Percentiles rank a stretch among this genome's conserved stretches.
These are phyloP conservation scores for Cercospora sesami DNA, from an alignment of 2,329 filamentous ascomycete species.

Conservation along the genomic window DNA sequence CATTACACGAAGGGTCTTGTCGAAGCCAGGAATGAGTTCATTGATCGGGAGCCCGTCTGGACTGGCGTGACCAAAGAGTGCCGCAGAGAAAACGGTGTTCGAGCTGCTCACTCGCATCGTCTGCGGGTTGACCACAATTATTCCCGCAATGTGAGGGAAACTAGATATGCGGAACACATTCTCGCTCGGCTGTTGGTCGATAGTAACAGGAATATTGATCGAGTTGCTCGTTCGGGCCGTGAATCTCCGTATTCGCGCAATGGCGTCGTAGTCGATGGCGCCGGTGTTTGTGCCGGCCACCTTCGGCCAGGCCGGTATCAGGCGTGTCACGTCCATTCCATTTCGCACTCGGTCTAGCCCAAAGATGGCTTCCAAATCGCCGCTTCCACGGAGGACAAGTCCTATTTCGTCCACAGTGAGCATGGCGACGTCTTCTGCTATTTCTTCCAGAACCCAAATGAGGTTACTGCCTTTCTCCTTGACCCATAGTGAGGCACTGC, in stretches of 20 bases:
- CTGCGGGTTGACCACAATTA: constrained; percentile 83
- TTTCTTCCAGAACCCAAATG: constrained; percentile 98
- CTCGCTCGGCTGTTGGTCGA: constrained; percentile 70
- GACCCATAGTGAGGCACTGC: constrained; percentile 94
- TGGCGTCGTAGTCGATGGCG: constrained; percentile 74
- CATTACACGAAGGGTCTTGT: constrained; percentile 76
- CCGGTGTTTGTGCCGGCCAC: constrained; percentile 70
- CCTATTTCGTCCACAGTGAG: constrained; percentile 77
- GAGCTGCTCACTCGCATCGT: constrained; percentile 82
- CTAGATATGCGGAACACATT: constrained; percentile 82
- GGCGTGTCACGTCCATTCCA: constrained; percentile 71
- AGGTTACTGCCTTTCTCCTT: constrained; percentile 93
- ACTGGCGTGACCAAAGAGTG: constrained; percentile 84
- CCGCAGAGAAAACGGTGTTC: constrained; percentile 90
- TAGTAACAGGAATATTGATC: constrained; percentile 79
- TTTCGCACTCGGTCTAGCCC: constrained; percentile 66
- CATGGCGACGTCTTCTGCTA: constrained; percentile 86
- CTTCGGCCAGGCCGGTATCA: constrained; percentile 80
- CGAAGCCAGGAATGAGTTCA: constrained; percentile 81
- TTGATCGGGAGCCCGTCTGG: constrained; percentile 78
- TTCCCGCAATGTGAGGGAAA: constrained; percentile 95
- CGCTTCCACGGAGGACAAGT: constrained; percentile 66
- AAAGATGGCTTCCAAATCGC: constrained; percentile 85
- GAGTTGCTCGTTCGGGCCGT: constrained; percentile 76
- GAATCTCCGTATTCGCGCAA: constrained; percentile 73